These are phyloP conservation scores for Trichoderma virens DNA, from an alignment of 495 filamentous ascomycete species.

Conservation along the genomic window DNA sequence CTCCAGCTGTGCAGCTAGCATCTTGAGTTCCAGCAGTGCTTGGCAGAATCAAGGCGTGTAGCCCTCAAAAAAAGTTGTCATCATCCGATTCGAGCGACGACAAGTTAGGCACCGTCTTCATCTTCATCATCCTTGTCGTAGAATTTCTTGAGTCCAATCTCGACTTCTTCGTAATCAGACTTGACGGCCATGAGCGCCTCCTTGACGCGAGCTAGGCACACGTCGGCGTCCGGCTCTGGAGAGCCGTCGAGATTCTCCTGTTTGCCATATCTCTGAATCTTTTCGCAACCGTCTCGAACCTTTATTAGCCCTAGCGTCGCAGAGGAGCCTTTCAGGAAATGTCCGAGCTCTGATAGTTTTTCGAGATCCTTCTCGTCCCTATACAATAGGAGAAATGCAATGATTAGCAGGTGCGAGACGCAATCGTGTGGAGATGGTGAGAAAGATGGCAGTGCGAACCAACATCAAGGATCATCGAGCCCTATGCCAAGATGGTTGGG, in stretches of 20 bases:
- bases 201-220: slow-evolving; percentile 60
- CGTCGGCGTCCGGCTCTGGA: slow-evolving; percentile 51
- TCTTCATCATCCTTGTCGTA: slow-evolving; percentile 34
- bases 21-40: neutral
- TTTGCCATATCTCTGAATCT: slow-evolving; percentile 89
- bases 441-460: neutral
- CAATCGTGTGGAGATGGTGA: neutral
- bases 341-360: slow-evolving; percentile 73
- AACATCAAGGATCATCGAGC: neutral
- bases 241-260: slow-evolving; percentile 69
- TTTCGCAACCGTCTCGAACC: slow-evolving; percentile 88
- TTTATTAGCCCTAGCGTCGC: slow-evolving; percentile 89
- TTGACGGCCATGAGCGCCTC: slow-evolving; percentile 63
- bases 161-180: slow-evolving; percentile 68
- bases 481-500: neutral
- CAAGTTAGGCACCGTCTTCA: slow-evolving; percentile 1
- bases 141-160: slow-evolving; percentile 62
- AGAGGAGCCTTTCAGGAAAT: slow-evolving; percentile 97
- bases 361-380: slow-evolving; percentile 60
- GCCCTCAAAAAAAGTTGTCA: neutral
- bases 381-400: slow-evolving; percentile 12
- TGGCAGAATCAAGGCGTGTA: neutral
- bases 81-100: neutral
- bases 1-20: neutral
- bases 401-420: slow-evolving; percentile 16